Evolutionary conservation across 805 yeast genomes (phyloP).

Genomic region (Brettanomyces nanus): DNA sequence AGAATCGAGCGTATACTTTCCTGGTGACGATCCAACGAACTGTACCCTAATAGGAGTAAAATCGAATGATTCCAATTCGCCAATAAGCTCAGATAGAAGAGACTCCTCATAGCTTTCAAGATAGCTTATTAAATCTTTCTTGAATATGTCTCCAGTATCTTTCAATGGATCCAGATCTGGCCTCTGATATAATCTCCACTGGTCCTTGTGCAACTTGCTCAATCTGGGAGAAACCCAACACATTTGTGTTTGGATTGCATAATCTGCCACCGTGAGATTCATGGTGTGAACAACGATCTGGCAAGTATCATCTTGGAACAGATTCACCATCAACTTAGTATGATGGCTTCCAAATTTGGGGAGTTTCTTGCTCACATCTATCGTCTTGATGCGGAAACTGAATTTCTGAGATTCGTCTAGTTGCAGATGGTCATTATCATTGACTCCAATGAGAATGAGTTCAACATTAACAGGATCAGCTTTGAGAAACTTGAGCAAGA

Average conservation of each 20-base stretch:
- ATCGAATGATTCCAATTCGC: conserved; percentile 28
- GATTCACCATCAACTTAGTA: conserved; percentile 58
- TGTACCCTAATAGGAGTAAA: conserved; percentile 42
- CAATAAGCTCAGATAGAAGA: conserved; percentile 22
- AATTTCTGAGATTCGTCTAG: conserved; percentile 25
- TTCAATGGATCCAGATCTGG: conserved; percentile 3
- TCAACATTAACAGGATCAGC: conserved; percentile 16
- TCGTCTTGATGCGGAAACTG: conserved; percentile 13
- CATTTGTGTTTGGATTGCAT: conserved; percentile 54
- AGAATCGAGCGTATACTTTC: conserved; percentile 21
- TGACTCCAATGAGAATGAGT: conserved; percentile 18
- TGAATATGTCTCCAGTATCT: conserved; percentile 28
- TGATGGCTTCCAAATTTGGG: conserved; percentile 46
- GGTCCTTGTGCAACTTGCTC: conserved; percentile 1
- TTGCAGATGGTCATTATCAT: conserved; percentile 28
- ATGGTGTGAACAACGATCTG: conserved; percentile 53
- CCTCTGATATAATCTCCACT: background rate
- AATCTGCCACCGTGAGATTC: conserved; percentile 49
- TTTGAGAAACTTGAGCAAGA: conserved; percentile 16
- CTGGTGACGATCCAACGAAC: conserved; percentile 50
- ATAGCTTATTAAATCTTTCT: conserved; percentile 36
- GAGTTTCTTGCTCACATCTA: conserved; percentile 22
- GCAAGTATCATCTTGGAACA: conserved; percentile 35
- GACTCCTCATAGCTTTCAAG: conserved; percentile 33
- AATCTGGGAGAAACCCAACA: conserved; percentile 52